These are phyloP conservation scores for Fennellomyces sp. DNA, from an alignment of 371 early-diverging fungal species.

Conservation along the genomic window DNA sequence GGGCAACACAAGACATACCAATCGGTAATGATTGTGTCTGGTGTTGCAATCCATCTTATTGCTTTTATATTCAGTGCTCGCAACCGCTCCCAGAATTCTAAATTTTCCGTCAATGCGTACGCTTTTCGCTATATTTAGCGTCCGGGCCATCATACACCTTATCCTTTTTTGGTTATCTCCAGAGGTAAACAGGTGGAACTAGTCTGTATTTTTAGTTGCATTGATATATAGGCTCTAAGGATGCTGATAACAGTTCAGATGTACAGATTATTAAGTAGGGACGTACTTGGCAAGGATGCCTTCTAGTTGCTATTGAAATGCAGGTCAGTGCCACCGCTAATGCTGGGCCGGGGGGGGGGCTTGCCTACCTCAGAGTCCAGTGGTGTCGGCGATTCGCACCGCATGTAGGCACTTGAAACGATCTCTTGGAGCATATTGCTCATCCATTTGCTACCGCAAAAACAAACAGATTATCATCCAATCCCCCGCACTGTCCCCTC, in stretches of 20 bases:
- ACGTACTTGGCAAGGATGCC: conserved; percentile 4
- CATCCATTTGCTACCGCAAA: conserved; percentile 34
- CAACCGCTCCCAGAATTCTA: not conserved
- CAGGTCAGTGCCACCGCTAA: not conserved
- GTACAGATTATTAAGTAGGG: too few relatives aligned
- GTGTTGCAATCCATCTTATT: too few relatives aligned
- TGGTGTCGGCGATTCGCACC: conserved; percentile 14
- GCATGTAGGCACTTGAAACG: conserved; percentile 51
- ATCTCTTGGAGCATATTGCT: conserved; percentile 60
- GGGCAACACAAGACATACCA: too few relatives aligned
- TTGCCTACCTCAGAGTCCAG: conserved; percentile 6
- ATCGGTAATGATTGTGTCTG: too few relatives aligned
- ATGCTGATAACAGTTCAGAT: not conserved
- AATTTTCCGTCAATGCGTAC: not conserved
- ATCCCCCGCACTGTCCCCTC: too few relatives aligned
- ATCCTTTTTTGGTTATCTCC: not conserved
- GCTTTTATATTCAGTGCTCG: too few relatives aligned
- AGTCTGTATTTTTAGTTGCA: too few relatives aligned
- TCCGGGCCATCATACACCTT: not conserved
- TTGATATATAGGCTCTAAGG: not conserved
- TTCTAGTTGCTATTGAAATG: conserved; percentile 6
- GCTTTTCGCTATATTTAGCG: not conserved
- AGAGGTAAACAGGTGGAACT: not conserved
- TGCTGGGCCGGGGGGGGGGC: not conserved
- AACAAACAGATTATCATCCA: not conserved